Conservation (phyloP, 495 filamentous ascomycete genomes). For the Darksidea phi region DNA sequence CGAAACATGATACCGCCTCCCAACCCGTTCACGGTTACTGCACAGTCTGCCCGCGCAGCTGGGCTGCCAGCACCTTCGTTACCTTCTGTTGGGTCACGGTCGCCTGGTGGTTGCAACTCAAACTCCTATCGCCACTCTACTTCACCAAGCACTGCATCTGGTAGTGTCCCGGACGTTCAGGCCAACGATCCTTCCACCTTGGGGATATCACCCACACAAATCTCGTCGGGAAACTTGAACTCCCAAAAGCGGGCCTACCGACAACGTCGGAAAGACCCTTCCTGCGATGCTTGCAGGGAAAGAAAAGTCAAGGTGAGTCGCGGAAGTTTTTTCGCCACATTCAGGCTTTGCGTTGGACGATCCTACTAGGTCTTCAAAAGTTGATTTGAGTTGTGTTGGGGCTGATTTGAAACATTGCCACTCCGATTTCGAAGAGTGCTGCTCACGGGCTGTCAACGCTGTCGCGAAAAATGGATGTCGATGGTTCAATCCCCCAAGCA, state of each 20-base stretch:
- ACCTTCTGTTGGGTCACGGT: conserved; percentile 23
- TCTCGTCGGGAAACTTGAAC: conserved; percentile 49
- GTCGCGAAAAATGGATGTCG: no score
- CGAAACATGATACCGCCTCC: conserved; percentile 26
- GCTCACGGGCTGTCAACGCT: no score
- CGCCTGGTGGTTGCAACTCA: conserved; percentile 28
- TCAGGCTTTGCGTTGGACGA: neutral
- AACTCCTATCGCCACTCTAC: conserved; percentile 28
- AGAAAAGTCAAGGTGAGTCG: conserved; percentile 83
- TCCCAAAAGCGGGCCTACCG: conserved; percentile 92
- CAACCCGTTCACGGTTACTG: conserved; percentile 21
- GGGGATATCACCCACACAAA: conserved; percentile 49
- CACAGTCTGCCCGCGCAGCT: conserved; percentile 27
- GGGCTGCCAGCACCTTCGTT: conserved; percentile 23
- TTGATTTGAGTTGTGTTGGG: no score
- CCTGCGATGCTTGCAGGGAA: conserved; percentile 95
- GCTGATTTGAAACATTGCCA: no score
- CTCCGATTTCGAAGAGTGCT: no score
- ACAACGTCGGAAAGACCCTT: conserved; percentile 92
- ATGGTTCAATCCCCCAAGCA: no score
- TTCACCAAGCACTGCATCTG: conserved; percentile 36
- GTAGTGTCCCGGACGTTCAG: conserved; percentile 28
- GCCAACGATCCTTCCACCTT: conserved; percentile 33
- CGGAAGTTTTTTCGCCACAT: neutral
- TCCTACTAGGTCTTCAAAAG: no score